A percentile compares a stretch with the other conserved stretches of the same genome.
phyloP scores from a whole-genome alignment of 805 yeast species.

The Sugiyamaella floridensis region DNA sequence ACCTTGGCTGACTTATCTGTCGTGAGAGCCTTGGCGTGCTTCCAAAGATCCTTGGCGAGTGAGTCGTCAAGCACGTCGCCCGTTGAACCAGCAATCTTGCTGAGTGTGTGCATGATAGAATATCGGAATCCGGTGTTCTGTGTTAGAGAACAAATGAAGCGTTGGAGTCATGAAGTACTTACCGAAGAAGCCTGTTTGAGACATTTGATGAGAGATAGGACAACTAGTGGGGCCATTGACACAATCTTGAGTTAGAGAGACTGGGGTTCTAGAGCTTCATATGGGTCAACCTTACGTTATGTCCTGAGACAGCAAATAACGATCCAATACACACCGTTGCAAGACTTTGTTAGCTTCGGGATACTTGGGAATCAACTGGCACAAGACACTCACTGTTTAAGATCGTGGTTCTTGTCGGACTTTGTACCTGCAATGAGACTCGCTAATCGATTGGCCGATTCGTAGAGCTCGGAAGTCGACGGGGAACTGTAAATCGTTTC shows the following conservation, averaged over 20 bases:
- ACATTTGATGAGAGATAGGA: constrained; percentile 23
- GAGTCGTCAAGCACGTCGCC: constrained; percentile 30
- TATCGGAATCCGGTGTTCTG: constrained; percentile 25
- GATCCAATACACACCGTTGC: constrained; percentile 23
- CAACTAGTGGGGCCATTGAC: constrained; percentile 29
- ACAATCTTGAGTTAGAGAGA: constrained; percentile 17
- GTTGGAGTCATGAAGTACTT: constrained; percentile 4
- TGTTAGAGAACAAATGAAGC: background rate
- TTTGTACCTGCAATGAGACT: constrained; percentile 20
- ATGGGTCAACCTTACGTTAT: constrained; percentile 18
- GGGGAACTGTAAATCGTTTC: constrained; percentile 8
- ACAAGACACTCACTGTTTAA: constrained; percentile 22
- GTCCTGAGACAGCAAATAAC: constrained; percentile 25
- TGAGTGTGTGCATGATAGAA: constrained; percentile 20
- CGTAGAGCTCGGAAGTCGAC: constrained; percentile 19
- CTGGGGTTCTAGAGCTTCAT: background rate
- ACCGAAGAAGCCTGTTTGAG: constrained; percentile 21
- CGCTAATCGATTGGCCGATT: constrained; percentile 22
- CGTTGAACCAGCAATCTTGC: constrained; percentile 17
- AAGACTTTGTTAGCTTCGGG: constrained; percentile 10
- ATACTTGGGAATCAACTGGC: no score
- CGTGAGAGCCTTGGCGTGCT: constrained; percentile 22
- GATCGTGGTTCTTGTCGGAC: constrained; percentile 24
- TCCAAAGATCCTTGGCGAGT: constrained; percentile 28
- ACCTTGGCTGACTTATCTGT: constrained; percentile 27